Evolutionary conservation across 495 filamentous ascomycete genomes (phyloP).

Genomic region (Tuber calosporum): DNA sequence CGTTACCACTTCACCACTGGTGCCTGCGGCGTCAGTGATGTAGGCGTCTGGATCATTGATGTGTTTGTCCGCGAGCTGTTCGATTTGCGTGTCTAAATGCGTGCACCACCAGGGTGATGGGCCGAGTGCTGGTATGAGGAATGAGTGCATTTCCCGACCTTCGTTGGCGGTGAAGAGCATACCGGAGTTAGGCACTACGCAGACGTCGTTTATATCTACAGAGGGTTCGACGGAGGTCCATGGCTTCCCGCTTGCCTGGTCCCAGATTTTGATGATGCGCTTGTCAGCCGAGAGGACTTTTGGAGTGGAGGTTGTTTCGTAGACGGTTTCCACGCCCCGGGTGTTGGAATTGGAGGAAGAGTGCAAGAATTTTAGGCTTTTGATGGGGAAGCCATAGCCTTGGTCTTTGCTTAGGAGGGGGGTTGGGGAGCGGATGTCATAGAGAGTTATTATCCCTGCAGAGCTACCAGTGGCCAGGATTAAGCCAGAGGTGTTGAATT

Average conservation of each 20-base stretch:
- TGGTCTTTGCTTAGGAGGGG: conserved; percentile 87
- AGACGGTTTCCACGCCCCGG: conserved; percentile 7
- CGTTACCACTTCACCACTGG: conserved; percentile 57
- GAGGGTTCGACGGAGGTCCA: conserved; percentile 95
- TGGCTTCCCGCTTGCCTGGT: conserved; percentile 66
- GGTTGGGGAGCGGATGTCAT: conserved; percentile 81
- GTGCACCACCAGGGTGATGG: conserved; percentile 92
- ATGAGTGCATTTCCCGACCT: conserved; percentile 82
- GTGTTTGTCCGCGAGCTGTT: conserved; percentile 87
- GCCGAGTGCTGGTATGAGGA: conserved; percentile 90
- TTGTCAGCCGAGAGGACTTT: conserved; percentile 91
- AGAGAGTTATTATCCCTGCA: conserved; percentile 80
- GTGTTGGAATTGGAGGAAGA: conserved; percentile 46
- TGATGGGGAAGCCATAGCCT: conserved; percentile 89
- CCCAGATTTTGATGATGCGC: conserved; percentile 95
- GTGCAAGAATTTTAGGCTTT: conserved; percentile 78
- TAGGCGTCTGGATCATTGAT: conserved; percentile 62
- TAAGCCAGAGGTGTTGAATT: conserved; percentile 78
- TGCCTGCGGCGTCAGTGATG: conserved; percentile 43
- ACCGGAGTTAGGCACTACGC: conserved; percentile 75
- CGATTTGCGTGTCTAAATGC: conserved; percentile 92
- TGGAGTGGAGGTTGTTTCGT: conserved; percentile 56
- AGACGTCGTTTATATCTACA: conserved; percentile 87
- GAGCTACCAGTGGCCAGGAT: conserved; percentile 83
- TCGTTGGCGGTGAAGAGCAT: conserved; percentile 97